Base-by-base conservation (phyloP, 768 basidiomycete species). In the Amanita pallidorosea region DNA sequence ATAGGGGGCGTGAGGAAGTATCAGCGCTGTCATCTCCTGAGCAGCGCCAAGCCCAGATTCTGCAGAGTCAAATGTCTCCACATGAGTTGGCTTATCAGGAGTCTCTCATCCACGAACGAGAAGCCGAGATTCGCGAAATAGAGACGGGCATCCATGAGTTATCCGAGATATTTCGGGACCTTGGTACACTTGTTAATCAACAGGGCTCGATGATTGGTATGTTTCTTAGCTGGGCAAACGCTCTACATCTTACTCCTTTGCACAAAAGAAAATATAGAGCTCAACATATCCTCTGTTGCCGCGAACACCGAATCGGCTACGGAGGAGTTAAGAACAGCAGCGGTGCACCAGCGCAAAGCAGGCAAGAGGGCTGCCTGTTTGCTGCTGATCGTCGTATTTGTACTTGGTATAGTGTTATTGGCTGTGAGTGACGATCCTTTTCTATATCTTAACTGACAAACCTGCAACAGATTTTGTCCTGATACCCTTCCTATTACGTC, bases 31-130 rank as follows among this genome's bases (percentile, higher is more conserved):
- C 79, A 3, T 49, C 58, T 1, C 67, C 65, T 43, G 75, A 76
- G 42, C 78, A 84, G 56, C 78, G 81, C 52, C 85, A 86, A 62
- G 82, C 79, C 0, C 83, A 85, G 58, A 66, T 81, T 0, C 63
- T 88, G 25, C 83, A 88, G 60, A 70, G 70, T 5, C 83, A 85
- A 53, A 69, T 91, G n/a, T 90, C 88, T 2, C 88, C 89, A 0
- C 86, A 88, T 53, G 95, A 97, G 66, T 77, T 98, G 20, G 90
- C 90, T 12, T 94, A 94, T 63, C 96, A 98, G 65, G 95, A 99
- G 63, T 88, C 90, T 8, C 70, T 98, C 34, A 92, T 96, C 48
- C 83, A 86, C 47, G 96, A 99, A 62, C 85, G 96, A 15, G 95
- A 99, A 64, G 75, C 74, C 0, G 96, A 98, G 60, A 98, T 98